A percentile compares a stretch with the other conserved stretches of the same genome.
Evolutionary conservation across 108 stramenopile genomes (phyloP).

Genomic region (Nannochloropsis oceanica): DNA sequence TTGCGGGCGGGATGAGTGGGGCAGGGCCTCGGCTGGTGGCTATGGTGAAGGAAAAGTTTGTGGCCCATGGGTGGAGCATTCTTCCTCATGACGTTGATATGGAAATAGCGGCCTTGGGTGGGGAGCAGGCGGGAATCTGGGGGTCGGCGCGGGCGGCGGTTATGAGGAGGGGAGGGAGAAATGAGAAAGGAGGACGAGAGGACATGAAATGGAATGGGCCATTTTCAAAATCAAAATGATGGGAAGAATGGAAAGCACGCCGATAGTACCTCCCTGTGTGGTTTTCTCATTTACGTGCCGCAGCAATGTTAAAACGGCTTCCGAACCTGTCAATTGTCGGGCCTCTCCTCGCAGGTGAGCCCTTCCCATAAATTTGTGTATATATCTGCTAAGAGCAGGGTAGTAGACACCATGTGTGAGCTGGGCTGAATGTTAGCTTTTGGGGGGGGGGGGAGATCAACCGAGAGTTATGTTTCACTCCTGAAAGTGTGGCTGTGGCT

Average conservation of each 20-base stretch:
- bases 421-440: no score
- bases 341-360: no score
- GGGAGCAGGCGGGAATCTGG: not conserved
- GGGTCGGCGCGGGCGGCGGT: not conserved
- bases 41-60: not conserved
- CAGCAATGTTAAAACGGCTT: no score
- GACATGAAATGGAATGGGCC: not conserved
- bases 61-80: not conserved
- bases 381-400: no score
- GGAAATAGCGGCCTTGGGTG: not conserved
- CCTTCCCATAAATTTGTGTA: no score
- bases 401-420: no score
- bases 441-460: no score
- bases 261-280: no score
- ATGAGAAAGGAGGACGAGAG: not conserved
- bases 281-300: no score
- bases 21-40: slow-evolving; percentile 14
- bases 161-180: not conserved
- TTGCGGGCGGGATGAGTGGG: slow-evolving; percentile 27
- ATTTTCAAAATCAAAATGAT: not conserved
- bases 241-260: not conserved
- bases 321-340: no score
- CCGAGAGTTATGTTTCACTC: no score
- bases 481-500: no score
- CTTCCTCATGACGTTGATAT: not conserved